phyloP scores from a whole-genome alignment of 306 rosid genomes.

The Bauhinia variegata region DNA sequence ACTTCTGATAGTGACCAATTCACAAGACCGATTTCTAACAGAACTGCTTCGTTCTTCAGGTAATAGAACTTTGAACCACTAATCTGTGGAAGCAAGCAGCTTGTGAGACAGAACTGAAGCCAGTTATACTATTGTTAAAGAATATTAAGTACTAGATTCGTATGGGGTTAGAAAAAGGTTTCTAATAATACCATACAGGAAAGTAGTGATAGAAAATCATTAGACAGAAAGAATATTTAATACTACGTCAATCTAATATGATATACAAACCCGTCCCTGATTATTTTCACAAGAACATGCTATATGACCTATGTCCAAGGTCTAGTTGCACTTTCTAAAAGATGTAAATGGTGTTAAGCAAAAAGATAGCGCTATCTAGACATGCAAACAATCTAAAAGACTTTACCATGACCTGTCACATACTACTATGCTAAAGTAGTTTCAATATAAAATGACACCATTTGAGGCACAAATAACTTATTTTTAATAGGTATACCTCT shows the following conservation, averaged over 20 bases:
- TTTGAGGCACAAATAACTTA: conserved; percentile 22
- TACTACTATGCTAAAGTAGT: background rate
- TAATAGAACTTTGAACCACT: conserved; percentile 96
- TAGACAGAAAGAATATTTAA: conserved; percentile 14
- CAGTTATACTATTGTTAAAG: conserved; percentile 9
- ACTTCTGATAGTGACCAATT: conserved; percentile 95
- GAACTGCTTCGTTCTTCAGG: conserved; percentile 89
- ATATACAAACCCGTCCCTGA: conserved; percentile 14
- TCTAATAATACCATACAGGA: conserved; percentile 1
- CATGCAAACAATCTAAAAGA: background rate
- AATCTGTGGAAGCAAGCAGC: conserved; percentile 59
- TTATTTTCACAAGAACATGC: conserved; percentile 7
- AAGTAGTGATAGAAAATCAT: conserved; percentile 2
- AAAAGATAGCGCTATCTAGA: conserved; percentile 15
- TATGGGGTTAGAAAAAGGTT: background rate
- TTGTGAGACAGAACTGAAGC: conserved; percentile 20
- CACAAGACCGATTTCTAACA: conserved; percentile 83
- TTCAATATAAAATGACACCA: conserved; percentile 15
- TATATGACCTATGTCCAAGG: conserved; percentile 23
- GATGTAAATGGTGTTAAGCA: background rate
- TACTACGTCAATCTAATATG: conserved; percentile 23
- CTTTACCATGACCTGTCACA: conserved; percentile 20
- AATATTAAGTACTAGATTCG: conserved; percentile 7
- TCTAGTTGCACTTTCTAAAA: background rate
- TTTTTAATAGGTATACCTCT: conserved; percentile 64